phyloP scores from a whole-genome alignment of 148 eudicot species.

The Diospyros kaki region DNA sequence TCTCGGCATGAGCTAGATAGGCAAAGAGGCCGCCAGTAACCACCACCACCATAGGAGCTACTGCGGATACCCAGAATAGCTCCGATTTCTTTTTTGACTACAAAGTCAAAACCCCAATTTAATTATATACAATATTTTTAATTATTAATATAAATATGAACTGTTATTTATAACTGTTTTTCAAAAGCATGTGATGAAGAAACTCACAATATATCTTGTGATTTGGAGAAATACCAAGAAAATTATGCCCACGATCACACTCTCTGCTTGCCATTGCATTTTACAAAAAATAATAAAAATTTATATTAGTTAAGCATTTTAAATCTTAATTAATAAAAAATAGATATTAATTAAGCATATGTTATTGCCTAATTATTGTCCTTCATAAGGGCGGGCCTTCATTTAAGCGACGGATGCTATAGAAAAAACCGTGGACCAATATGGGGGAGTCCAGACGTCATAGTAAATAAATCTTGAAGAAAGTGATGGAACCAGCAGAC shows the following conservation, averaged over 20 bases:
- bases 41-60: conserved; percentile 67
- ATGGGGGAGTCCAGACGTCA: no score
- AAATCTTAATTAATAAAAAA: no score
- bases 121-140: not conserved
- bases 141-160: not conserved
- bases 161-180: not conserved
- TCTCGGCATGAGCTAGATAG: conserved; percentile 64
- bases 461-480: no score
- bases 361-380: no score
- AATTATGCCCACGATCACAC: conserved; percentile 57
- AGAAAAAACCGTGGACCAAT: no score
- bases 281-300: no score
- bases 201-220: conserved; percentile 57
- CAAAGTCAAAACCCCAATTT: not conserved
- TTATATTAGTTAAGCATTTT: not conserved
- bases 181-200: not conserved
- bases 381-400: no score
- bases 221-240: conserved; percentile 64
- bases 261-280: conserved; percentile 70
- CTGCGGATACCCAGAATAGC: conserved; percentile 75
- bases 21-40: conserved; percentile 61
- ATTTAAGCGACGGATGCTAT: no score
- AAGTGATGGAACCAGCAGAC: no score
- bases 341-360: no score
- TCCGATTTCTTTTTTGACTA: conserved; percentile 73